Evolutionary conservation across 2,329 filamentous ascomycete genomes (phyloP).

Genomic region (Graphiopsis chlorocephala): DNA sequence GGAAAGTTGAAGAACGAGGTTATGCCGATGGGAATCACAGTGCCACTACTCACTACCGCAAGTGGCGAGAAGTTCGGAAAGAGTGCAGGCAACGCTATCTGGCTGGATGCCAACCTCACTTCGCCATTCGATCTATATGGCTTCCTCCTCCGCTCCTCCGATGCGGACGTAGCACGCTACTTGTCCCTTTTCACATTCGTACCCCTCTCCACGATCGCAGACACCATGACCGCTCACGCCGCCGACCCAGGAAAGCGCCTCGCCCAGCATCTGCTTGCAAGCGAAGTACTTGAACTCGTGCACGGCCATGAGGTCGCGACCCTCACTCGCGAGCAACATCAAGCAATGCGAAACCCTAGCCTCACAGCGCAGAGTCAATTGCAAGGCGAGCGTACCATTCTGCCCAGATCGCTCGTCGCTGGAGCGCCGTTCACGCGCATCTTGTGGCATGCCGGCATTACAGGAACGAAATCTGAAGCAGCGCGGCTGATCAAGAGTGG

Average conservation of each 20-base stretch:
- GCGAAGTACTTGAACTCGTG: constrained; percentile 75
- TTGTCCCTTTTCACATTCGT: constrained; percentile 90
- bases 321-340: constrained; percentile 58
- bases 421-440: constrained; percentile 30
- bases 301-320: constrained; percentile 68
- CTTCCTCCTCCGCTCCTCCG: constrained; percentile 80
- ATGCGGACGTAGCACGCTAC: constrained; percentile 76
- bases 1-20: constrained; percentile 42
- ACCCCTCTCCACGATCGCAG: constrained; percentile 64
- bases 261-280: constrained; percentile 80
- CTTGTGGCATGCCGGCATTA: constrained; percentile 33
- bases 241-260: constrained; percentile 66
- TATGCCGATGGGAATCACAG: constrained; percentile 78
- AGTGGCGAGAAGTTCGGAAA: constrained; percentile 92
- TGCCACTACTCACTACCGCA: constrained; percentile 81
- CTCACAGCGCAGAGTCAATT: constrained; percentile 26
- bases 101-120: constrained; percentile 82
- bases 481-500: constrained; percentile 31
- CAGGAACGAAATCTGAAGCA: constrained; percentile 30
- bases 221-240: constrained; percentile 66
- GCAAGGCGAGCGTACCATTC: constrained; percentile 29
- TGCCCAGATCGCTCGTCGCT: constrained; percentile 30
- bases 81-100: constrained; percentile 87
- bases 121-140: constrained; percentile 81
- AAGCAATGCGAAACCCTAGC: constrained; percentile 39